These are phyloP conservation scores for Ustilago curta DNA, from an alignment of 1,284 basidiomycete genomes.

Conservation along the genomic window DNA sequence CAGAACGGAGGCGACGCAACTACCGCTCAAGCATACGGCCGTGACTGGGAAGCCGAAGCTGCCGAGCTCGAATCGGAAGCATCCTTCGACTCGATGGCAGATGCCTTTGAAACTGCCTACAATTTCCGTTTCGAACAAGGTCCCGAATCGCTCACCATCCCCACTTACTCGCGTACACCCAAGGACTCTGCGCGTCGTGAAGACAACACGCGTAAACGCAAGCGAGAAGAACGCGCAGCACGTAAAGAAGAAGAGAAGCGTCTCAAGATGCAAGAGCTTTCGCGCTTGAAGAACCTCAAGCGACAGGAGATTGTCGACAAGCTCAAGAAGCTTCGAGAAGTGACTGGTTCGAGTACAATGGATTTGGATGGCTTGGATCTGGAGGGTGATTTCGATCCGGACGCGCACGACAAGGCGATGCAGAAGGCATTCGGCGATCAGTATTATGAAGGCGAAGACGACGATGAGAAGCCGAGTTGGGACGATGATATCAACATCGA, in stretches of 20 bases:
- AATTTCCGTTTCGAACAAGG: slow-evolving; percentile 69
- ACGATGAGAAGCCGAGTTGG: slow-evolving; percentile 81
- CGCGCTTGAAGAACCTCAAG: slow-evolving; percentile 62
- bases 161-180: slow-evolving; percentile 60
- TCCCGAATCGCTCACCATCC: slow-evolving; percentile 56
- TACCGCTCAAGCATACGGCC: slow-evolving; percentile 29
- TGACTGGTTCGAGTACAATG: slow-evolving; percentile 56
- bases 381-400: slow-evolving; percentile 67
- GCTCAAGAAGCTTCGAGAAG: slow-evolving; percentile 61
- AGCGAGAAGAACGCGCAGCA: slow-evolving; percentile 60
- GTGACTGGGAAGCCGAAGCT: slow-evolving; percentile 67
- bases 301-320: slow-evolving; percentile 63
- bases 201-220: slow-evolving; percentile 65
- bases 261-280: slow-evolving; percentile 63
- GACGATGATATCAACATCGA: slow-evolving; percentile 86
- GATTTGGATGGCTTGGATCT: slow-evolving; percentile 61
- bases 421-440: slow-evolving; percentile 59
- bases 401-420: slow-evolving; percentile 65
- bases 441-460: slow-evolving; percentile 58
- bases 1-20: background rate
- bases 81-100: slow-evolving; percentile 65
- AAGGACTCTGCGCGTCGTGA: slow-evolving; percentile 60
- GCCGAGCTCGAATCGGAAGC: slow-evolving; percentile 66
- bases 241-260: slow-evolving; percentile 66
- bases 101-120: slow-evolving; percentile 68